Base-by-base conservation (phyloP, 1,139 yeast genomes). In the Taphrina flavorubra region DNA sequence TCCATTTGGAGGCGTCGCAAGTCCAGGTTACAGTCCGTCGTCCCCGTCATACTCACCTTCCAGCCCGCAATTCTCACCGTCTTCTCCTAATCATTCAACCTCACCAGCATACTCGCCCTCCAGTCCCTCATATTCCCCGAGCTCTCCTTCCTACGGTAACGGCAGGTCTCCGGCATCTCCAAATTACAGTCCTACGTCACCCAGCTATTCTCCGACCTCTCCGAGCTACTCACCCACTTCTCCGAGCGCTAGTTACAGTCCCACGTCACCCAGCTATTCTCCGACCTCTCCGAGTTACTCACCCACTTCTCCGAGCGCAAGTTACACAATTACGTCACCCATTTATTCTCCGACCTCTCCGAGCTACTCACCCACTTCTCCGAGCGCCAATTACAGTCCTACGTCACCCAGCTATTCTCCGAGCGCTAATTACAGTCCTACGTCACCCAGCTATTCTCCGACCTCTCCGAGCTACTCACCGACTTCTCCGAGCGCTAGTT, bases 21-120 rank as follows among this genome's bases (percentile, higher is more conserved):
- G 85, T 76, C 83, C 87, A 25, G 73, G 72, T 18, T 64, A 68
- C 59, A 56, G 63, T 57, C 90, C 94, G 70, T 87, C 94, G 0
- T 86, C 91, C 0, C 96, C 96, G 73, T 80, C 83, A 1, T 90
- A 87, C 76, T 82, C 88, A 0, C 90, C 92, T 70, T 87, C 92
- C 0, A 85, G 90, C 1, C 94, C 95, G 75, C 76, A 82, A 3
- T 88, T 87, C 76, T 81, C 86, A 0, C 92, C 95, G 63, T 88
- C 96, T 0, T 86, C 91, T 0, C 96, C 96, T 74, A 75, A 82
- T 1, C 90, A 89, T 76, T 82, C 87, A 0, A 88, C 96, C 0
- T 86, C 90, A 0, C 96, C 96, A 72, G 75, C 81, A 3, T 89
- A 89, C 78, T 83, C 88, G 0, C 96, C 97, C 69, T 87, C 94